Evolutionary conservation across 768 basidiomycete genomes (phyloP), one percentile per base, ranked within the genome.

Genomic region (Russula griseocarnosa): DNA sequence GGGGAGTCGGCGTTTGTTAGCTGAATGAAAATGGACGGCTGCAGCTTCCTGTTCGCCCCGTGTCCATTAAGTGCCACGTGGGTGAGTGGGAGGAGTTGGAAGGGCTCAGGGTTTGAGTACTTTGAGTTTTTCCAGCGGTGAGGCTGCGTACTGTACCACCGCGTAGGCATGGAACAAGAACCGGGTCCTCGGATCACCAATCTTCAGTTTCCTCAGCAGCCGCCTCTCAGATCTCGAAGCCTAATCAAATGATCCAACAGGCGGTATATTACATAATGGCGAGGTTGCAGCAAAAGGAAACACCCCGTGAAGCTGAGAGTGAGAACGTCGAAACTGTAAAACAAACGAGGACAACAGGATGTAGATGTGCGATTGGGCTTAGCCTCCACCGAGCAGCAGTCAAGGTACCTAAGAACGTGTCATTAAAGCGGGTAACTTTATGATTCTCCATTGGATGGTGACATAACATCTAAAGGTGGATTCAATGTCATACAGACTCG

Each of bases 141-240:
- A 24, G 47, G 26, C 49, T 28, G 26, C 26, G 49, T 16, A 14
- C 22, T 50, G 49, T 40, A 40, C 38, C 38, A 40, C 22, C 22
- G n/a, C 22, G n/a, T 47, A 22, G n/a, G n/a, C 22, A 3, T 22
- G 4, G 22, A n/a, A 11, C 46, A 40, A 42, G 46, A 22, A 28
- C 60, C 60, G 53, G 61, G 66, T 67, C 65, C 53, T 70, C 68
- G 63, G 58, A 70, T 66, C 74, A 67, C 71, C 74, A 76, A 79
- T 69, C 68, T 77, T 75, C 62, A 69, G 67, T 63, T 78, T 74
- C 63, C 79, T 75, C 65, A 79, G 1, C 65, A 79, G 1, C 34
- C 13, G 34, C 34, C 3, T 36, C 13, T 13, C 13, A 13, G n/a
- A n/a, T n/a, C n/a, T n/a, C n/a, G 76, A 69, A 79, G 61, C 66